phyloP scores from a whole-genome alignment of 495 filamentous ascomycete species.

The Cercophora scortea region DNA sequence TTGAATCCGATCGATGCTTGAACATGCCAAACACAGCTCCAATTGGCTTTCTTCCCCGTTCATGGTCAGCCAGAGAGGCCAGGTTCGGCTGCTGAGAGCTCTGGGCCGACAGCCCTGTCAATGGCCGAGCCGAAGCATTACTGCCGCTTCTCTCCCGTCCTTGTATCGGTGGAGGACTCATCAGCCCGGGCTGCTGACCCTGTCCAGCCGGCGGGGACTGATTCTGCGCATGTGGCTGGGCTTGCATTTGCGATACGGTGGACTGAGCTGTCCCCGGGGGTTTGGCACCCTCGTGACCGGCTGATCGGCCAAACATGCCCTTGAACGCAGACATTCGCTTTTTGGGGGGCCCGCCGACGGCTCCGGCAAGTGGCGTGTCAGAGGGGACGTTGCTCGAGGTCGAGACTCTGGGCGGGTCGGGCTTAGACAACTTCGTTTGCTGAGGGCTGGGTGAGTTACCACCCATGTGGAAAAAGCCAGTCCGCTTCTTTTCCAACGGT shows the following conservation, averaged over 20 bases:
- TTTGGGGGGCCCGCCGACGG: slow-evolving; percentile 14
- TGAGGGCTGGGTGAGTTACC: not conserved
- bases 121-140: not conserved
- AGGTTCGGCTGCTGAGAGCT: not conserved
- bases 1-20: slow-evolving; percentile 4
- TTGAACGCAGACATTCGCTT: slow-evolving; percentile 27
- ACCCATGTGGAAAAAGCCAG: slow-evolving; percentile 12
- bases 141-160: slow-evolving; percentile 10
- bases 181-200: not conserved
- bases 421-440: not conserved
- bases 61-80: slow-evolving; percentile 1
- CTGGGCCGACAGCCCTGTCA: not conserved
- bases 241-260: slow-evolving; percentile 2
- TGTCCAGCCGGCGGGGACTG: slow-evolving; percentile 2
- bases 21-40: slow-evolving; percentile 24
- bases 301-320: slow-evolving; percentile 12
- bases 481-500: slow-evolving; percentile 13
- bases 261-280: slow-evolving; percentile 1
- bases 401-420: slow-evolving; percentile 10
- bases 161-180: not conserved
- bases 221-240: not conserved
- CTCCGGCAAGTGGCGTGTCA: slow-evolving; percentile 3
- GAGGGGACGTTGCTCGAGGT: slow-evolving; percentile 10
- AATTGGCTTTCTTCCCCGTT: slow-evolving; percentile 9
- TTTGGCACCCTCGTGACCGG: not conserved